phyloP scores from a whole-genome alignment of 2,329 filamentous ascomycete genomes.

The Clonostachys rhizophaga region DNA sequence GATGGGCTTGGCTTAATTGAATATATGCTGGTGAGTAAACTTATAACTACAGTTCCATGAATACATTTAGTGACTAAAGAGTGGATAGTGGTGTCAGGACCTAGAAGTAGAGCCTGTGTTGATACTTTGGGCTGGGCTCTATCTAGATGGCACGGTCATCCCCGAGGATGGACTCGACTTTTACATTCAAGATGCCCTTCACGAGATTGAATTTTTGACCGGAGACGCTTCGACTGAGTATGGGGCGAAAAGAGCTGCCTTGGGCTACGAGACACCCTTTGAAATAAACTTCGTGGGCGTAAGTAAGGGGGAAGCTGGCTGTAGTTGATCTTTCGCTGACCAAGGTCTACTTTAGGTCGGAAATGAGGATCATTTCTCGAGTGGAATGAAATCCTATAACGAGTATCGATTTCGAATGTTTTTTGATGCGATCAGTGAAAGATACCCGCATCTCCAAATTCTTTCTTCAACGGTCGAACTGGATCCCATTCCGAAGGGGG shows the following conservation, averaged over 20 bases:
- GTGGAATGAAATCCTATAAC: slow-evolving; percentile 18
- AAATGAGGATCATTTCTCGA: slow-evolving; percentile 45
- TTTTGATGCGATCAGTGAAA: slow-evolving; percentile 34
- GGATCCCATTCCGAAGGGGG: slow-evolving; percentile 17
- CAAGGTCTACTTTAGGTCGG: slow-evolving; percentile 13
- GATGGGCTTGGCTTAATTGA: slow-evolving; percentile 46
- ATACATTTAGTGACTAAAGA: neutral
- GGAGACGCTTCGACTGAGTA: slow-evolving; percentile 35
- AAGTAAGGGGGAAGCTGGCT: neutral
- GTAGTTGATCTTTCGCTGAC: neutral
- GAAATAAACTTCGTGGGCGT: slow-evolving; percentile 44
- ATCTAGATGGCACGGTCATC: slow-evolving; percentile 28
- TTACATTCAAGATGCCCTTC: slow-evolving; percentile 39
- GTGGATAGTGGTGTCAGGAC: neutral
- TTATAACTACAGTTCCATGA: neutral
- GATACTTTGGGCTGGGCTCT: neutral
- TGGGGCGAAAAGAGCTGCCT: slow-evolving; percentile 38
- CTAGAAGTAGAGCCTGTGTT: neutral
- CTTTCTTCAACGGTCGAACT: slow-evolving; percentile 28
- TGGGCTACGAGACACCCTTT: slow-evolving; percentile 46
- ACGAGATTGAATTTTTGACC: slow-evolving; percentile 47
- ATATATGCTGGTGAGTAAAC: slow-evolving; percentile 27
- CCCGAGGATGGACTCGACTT: slow-evolving; percentile 33
- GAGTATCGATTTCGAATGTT: slow-evolving; percentile 38
- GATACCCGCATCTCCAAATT: slow-evolving; percentile 34